phyloP scores from a whole-genome alignment of 2,329 filamentous ascomycete genomes.

The Colletotrichum acutatum region DNA sequence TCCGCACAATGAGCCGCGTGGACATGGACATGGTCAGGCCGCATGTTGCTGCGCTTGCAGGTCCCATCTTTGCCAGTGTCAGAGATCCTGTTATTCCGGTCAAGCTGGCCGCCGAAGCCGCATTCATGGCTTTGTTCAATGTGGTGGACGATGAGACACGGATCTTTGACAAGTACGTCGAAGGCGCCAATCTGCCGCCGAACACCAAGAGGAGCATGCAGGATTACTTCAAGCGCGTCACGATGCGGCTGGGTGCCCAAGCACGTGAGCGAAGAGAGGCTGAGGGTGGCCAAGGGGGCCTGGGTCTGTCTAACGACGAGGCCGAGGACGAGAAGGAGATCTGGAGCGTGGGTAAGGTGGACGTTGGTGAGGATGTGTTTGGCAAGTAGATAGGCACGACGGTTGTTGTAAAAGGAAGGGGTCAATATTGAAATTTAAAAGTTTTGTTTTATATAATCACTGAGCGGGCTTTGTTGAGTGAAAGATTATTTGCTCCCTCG shows the following conservation, averaged over 20 bases:
- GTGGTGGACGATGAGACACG: slow-evolving; percentile 88
- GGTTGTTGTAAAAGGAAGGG: slow-evolving; percentile 19
- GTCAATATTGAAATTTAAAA: slow-evolving; percentile 33
- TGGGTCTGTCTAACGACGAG: slow-evolving; percentile 91
- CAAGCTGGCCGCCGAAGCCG: slow-evolving; percentile 93
- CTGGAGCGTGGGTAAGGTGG: slow-evolving; percentile 93
- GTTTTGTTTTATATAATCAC: not conserved
- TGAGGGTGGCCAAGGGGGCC: slow-evolving; percentile 86
- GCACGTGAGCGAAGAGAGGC: slow-evolving; percentile 90
- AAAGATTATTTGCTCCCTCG: not conserved
- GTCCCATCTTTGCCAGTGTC: slow-evolving; percentile 88
- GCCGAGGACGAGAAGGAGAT: slow-evolving; percentile 94
- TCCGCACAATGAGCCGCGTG: slow-evolving; percentile 84
- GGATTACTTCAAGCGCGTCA: slow-evolving; percentile 97
- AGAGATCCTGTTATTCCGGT: slow-evolving; percentile 93
- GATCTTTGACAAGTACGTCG: slow-evolving; percentile 92
- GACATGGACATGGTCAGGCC: slow-evolving; percentile 85
- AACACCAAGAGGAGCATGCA: slow-evolving; percentile 89
- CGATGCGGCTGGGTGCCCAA: slow-evolving; percentile 84
- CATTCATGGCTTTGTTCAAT: slow-evolving; percentile 90
- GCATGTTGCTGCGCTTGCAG: slow-evolving; percentile 82
- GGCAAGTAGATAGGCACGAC: slow-evolving; percentile 45
- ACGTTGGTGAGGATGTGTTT: slow-evolving; percentile 74
- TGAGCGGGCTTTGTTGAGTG: not conserved
- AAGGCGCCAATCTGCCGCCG: slow-evolving; percentile 73